These are phyloP conservation scores for Vigna radiata DNA, from an alignment of 306 rosid genomes.

Conservation along the genomic window DNA sequence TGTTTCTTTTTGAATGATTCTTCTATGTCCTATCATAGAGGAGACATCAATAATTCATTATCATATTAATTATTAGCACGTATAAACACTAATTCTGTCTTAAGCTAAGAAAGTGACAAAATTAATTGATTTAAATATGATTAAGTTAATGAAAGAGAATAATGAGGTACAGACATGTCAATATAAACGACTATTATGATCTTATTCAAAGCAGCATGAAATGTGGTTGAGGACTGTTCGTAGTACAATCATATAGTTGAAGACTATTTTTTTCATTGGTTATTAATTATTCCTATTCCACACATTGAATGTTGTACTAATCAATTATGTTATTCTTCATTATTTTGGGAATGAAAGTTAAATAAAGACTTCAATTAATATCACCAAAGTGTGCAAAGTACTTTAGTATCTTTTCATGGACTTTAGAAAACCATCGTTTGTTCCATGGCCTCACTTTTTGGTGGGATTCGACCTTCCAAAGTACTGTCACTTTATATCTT, in stretches of 20 bases:
- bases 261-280: too few relatives aligned
- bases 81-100: too few relatives aligned
- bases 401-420: too few relatives aligned
- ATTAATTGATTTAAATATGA: not conserved
- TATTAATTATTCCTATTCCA: conserved; percentile 9
- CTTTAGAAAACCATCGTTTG: too few relatives aligned
- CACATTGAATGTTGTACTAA: not conserved
- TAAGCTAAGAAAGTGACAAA: not conserved
- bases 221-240: not conserved
- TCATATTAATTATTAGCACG: too few relatives aligned
- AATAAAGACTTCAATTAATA: not conserved
- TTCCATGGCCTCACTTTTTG: too few relatives aligned
- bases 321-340: conserved; percentile 1
- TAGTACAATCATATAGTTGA: not conserved
- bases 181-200: not conserved
- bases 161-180: conserved; percentile 11
- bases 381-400: not conserved
- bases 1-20: too few relatives aligned
- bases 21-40: too few relatives aligned
- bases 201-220: conserved; percentile 21
- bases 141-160: conserved; percentile 14
- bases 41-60: too few relatives aligned
- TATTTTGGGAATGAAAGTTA: not conserved
- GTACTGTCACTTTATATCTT: too few relatives aligned
- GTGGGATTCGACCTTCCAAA: too few relatives aligned